phyloP scores from a whole-genome alignment of 805 yeast species.

The Saccharomycopsis synnaedendra region DNA sequence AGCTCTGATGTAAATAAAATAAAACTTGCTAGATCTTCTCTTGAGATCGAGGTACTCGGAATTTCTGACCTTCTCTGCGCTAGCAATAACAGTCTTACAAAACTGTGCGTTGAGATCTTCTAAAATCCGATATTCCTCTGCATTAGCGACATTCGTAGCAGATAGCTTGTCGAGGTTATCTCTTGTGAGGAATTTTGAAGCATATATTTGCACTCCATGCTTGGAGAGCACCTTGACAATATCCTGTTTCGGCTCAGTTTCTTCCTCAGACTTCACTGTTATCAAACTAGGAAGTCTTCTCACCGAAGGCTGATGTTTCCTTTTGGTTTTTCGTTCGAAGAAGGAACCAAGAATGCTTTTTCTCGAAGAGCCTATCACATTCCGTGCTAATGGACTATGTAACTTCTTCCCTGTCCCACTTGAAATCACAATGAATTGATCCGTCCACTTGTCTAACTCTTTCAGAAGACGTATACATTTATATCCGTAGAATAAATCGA shows the following conservation, averaged over 20 bases:
- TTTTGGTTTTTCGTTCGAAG: background rate
- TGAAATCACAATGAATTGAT: constrained; percentile 6
- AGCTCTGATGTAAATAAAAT: constrained; percentile 1
- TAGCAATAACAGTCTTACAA: background rate
- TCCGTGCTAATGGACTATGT: background rate
- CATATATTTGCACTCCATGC: background rate
- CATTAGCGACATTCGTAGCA: background rate
- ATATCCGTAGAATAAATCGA: constrained; percentile 8
- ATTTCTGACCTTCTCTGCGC: background rate
- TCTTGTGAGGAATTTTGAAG: background rate
- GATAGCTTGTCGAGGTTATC: background rate
- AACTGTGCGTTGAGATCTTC: constrained; percentile 1
- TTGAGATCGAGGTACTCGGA: background rate
- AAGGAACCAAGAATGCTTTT: background rate
- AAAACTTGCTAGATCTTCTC: background rate
- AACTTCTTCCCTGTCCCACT: background rate
- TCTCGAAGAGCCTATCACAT: background rate
- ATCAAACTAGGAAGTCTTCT: background rate
- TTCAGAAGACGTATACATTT: constrained; percentile 10
- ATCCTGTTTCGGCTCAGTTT: background rate
- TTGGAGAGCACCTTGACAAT: background rate
- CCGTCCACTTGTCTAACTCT: constrained; percentile 3
- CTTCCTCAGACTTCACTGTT: background rate
- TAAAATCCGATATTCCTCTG: background rate
- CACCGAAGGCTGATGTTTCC: background rate